Conservation (phyloP, 768 basidiomycete genomes). For the Boletus vinaceobasis region DNA sequence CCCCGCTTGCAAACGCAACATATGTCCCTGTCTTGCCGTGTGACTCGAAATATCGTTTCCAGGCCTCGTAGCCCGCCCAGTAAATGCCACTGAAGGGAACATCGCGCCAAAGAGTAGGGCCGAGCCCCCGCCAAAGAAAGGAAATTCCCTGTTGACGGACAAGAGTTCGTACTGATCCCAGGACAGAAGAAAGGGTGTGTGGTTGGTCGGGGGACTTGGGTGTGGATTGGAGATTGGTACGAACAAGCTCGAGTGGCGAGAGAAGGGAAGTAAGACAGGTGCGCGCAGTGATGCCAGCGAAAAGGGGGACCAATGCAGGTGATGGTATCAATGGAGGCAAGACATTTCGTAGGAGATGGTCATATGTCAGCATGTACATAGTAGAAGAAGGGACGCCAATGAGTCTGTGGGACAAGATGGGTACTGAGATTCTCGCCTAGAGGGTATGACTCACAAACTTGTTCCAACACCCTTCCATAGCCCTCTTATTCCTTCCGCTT, state of each 20-base stretch:
- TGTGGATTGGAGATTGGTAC: conserved; percentile 91
- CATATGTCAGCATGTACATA: conserved; percentile 94
- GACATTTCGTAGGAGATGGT: conserved; percentile 67
- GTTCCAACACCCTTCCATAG: conserved; percentile 97
- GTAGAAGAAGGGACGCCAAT: conserved; percentile 92
- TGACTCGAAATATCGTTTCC: conserved; percentile 61
- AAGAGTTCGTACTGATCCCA: conserved; percentile 56
- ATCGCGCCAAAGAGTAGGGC: conserved; percentile 92
- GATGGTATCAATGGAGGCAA: conserved; percentile 60
- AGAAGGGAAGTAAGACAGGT: conserved; percentile 71
- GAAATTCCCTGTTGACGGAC: conserved; percentile 61
- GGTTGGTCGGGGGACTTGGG: conserved; percentile 66
- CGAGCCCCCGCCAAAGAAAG: conserved; percentile 87
- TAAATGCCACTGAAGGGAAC: conserved; percentile 97
- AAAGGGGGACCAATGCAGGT: conserved; percentile 58
- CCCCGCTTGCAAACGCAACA: conserved; percentile 87
- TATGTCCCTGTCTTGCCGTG: conserved; percentile 54
- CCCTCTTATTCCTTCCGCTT: conserved; percentile 77
- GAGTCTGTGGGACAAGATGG: conserved; percentile 44
- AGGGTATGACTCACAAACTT: conserved; percentile 57
- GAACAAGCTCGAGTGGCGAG: conserved; percentile 89
- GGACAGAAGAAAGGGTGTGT: conserved; percentile 73
- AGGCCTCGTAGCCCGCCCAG: conserved; percentile 91
- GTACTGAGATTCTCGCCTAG: background rate
- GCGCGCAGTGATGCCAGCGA: conserved; percentile 81